phyloP scores from a whole-genome alignment of 768 basidiomycete genomes.

The Hortiboletus flavorubellus region DNA sequence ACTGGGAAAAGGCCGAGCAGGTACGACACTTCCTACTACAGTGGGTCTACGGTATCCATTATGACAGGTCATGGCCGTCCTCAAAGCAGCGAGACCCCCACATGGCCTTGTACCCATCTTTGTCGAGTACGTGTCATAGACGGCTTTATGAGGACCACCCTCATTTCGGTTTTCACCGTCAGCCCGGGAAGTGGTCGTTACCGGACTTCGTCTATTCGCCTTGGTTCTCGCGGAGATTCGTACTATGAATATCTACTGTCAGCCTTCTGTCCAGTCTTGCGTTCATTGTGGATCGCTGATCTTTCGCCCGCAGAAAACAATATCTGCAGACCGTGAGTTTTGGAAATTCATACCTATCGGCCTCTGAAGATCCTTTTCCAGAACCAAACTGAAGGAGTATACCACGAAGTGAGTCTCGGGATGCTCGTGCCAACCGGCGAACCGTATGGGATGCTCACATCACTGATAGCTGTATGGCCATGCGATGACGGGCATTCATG shows the following conservation, averaged over 20 bases:
- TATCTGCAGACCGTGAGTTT: constrained; percentile 31
- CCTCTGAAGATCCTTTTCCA: constrained; percentile 23
- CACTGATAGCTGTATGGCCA: constrained; percentile 79
- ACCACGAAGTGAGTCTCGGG: constrained; percentile 56
- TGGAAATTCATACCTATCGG: not conserved
- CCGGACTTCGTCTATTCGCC: constrained; percentile 69
- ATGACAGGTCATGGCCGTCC: constrained; percentile 60
- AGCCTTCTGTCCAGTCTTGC: constrained; percentile 22
- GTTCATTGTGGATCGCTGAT: not conserved
- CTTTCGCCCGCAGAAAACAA: constrained; percentile 24
- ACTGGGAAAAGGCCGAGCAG: constrained; percentile 79
- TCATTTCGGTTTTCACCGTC: constrained; percentile 10
- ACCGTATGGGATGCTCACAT: not conserved
- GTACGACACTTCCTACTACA: constrained; percentile 34
- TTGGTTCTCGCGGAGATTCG: constrained; percentile 91
- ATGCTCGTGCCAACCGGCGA: not conserved
- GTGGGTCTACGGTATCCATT: not conserved
- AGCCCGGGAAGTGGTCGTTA: constrained; percentile 54
- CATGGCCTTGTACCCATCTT: constrained; percentile 84
- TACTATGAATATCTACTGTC: constrained; percentile 91
- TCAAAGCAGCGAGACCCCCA: constrained; percentile 58
- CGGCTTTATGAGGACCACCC: not conserved
- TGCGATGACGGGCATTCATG: constrained; percentile 79
- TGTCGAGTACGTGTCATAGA: constrained; percentile 54
- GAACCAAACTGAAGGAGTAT: constrained; percentile 73